These are phyloP conservation scores for Populus pruinosa DNA, from an alignment of 345 rosid genomes.

Conservation along the genomic window DNA sequence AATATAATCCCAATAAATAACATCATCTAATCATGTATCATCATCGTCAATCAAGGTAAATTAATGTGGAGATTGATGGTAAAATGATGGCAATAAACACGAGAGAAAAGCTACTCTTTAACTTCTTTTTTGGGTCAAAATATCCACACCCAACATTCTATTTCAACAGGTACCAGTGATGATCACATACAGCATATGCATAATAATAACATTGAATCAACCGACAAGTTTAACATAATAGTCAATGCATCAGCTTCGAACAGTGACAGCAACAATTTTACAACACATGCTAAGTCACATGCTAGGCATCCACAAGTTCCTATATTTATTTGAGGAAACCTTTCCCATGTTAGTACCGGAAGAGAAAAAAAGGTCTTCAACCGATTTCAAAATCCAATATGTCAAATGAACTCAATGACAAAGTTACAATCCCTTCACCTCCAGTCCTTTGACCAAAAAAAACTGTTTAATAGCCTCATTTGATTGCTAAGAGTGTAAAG, in stretches of 20 bases:
- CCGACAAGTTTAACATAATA: no score
- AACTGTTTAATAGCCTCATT: neutral
- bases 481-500: conserved; percentile 6
- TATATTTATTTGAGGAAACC: neutral
- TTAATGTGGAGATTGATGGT: no score
- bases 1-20: no score
- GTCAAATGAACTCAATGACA: neutral
- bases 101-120: no score
- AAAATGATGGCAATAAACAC: no score
- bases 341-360: neutral
- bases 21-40: no score
- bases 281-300: neutral
- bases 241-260: neutral
- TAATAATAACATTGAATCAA: no score
- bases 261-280: neutral
- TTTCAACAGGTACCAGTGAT: no score
- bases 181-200: no score
- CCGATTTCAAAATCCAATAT: neutral
- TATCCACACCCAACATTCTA: no score
- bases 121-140: no score
- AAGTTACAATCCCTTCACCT: conserved; percentile 18
- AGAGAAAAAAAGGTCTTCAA: neutral
- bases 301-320: neutral
- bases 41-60: no score
- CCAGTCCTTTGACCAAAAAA: neutral